Conservation (phyloP, 768 basidiomycete species). For the Lepiota venenata region DNA sequence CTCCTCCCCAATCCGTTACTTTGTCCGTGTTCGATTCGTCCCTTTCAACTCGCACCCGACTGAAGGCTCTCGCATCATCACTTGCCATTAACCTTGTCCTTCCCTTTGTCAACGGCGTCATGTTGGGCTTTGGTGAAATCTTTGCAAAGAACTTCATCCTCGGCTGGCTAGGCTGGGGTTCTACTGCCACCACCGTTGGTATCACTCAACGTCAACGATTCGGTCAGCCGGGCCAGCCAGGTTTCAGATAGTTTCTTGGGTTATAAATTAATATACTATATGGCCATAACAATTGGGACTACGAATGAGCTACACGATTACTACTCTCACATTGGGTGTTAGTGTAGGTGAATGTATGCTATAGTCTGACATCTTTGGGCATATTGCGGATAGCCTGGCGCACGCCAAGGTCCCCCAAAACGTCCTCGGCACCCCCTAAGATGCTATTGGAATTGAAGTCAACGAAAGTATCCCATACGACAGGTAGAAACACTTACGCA, state of each 20-base stretch:
- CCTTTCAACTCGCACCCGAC: conserved; percentile 63
- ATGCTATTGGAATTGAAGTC: conserved; percentile 28
- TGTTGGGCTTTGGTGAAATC: conserved; percentile 96
- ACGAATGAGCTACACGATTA: not conserved
- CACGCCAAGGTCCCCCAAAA: conserved; percentile 78
- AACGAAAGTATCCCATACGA: not conserved
- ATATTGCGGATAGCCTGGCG: conserved; percentile 76
- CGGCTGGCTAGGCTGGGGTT: conserved; percentile 48
- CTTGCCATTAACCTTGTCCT: conserved; percentile 82
- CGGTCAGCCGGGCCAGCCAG: not conserved
- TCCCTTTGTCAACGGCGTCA: conserved; percentile 91
- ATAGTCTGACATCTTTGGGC: conserved; percentile 68
- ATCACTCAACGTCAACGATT: conserved; percentile 5
- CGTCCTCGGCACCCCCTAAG: conserved; percentile 81
- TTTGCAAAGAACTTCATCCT: conserved; percentile 80
- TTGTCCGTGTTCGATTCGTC: conserved; percentile 68
- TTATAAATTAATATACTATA: not conserved
- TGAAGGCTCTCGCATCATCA: conserved; percentile 66
- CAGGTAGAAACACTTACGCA: conserved; percentile 33
- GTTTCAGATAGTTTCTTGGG: not conserved
- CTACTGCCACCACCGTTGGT: conserved; percentile 34
- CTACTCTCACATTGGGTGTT: not conserved
- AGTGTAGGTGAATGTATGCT: conserved; percentile 11
- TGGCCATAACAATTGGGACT: not conserved
- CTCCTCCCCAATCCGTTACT: conserved; percentile 46